phyloP scores from a whole-genome alignment of 176 grass and related monocot genomes.

The Echinochloa phyllopogon region DNA sequence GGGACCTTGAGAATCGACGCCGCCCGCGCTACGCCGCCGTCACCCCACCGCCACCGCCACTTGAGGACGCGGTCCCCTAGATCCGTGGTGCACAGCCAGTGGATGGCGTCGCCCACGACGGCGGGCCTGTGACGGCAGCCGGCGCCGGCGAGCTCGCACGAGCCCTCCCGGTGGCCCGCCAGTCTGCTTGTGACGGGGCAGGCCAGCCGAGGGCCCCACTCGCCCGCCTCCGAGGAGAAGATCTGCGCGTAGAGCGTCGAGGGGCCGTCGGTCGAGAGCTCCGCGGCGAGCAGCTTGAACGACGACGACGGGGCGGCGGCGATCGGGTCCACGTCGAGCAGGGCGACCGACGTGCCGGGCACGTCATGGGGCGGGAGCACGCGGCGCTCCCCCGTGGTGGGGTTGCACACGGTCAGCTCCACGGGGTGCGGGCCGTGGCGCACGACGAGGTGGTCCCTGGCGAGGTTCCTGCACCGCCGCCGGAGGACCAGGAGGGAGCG shows the following conservation, averaged over 20 bases:
- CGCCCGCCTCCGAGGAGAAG: conserved; percentile 7
- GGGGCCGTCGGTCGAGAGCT: background rate
- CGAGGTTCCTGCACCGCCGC: background rate
- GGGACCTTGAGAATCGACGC: background rate
- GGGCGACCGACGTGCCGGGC: background rate
- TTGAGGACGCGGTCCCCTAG: background rate
- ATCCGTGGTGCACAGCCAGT: conserved; percentile 12
- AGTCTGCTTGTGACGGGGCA: background rate
- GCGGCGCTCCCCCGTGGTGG: background rate
- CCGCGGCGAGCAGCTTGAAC: conserved; percentile 40
- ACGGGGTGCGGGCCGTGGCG: background rate
- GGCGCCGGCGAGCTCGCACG: background rate
- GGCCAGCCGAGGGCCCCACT: background rate
- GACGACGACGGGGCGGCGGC: background rate
- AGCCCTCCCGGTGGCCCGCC: background rate
- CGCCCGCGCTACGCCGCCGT: background rate
- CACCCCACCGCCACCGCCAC: conserved; percentile 1
- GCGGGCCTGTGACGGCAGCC: background rate
- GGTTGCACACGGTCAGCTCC: conserved; percentile 25
- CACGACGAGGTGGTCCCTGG: background rate
- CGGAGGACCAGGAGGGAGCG: conserved; percentile 20
- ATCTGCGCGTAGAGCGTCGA: conserved; percentile 19
- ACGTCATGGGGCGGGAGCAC: conserved; percentile 23
- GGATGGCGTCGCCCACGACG: conserved; percentile 8
- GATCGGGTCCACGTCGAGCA: conserved; percentile 5